Evolutionary conservation across 78 protist genomes (phyloP).

Genomic region (Dictyostelium capitatum): DNA sequence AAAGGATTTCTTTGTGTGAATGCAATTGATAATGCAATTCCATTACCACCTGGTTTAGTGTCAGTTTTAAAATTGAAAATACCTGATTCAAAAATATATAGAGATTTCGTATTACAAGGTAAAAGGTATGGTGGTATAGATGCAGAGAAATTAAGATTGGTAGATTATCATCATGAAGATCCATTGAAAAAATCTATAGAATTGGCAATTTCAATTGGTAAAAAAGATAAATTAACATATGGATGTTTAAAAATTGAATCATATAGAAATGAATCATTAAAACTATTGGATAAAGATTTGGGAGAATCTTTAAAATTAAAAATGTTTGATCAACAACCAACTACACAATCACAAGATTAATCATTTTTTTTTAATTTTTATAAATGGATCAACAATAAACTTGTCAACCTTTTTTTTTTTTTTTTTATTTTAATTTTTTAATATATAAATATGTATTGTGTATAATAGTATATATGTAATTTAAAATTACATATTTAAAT

Average conservation of each 20-base stretch:
- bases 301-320: slow-evolving; percentile 31
- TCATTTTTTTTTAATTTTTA: too few relatives aligned
- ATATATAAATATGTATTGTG: too few relatives aligned
- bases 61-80: slow-evolving; percentile 24
- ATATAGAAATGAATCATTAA: not conserved
- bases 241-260: slow-evolving; percentile 41
- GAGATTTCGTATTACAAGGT: slow-evolving; percentile 48
- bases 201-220: slow-evolving; percentile 13
- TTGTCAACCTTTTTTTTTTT: too few relatives aligned
- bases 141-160: slow-evolving; percentile 8
- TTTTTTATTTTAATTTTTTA: too few relatives aligned
- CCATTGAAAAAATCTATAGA: not conserved
- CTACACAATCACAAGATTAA: too few relatives aligned
- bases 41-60: slow-evolving; percentile 64
- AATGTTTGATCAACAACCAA: not conserved
- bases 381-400: too few relatives aligned
- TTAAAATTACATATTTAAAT: too few relatives aligned
- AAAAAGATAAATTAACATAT: slow-evolving; percentile 52
- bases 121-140: slow-evolving; percentile 43
- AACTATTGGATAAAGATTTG: not conserved
- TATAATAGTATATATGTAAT: too few relatives aligned
- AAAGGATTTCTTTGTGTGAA: slow-evolving; percentile 64
- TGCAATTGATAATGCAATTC: slow-evolving; percentile 51
- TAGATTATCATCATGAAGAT: slow-evolving; percentile 1
- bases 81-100: not conserved